Percentiles rank a stretch among this genome's conserved stretches.
Conservation (phyloP, 1,139 yeast genomes). For the Diutina rugosa region DNA sequence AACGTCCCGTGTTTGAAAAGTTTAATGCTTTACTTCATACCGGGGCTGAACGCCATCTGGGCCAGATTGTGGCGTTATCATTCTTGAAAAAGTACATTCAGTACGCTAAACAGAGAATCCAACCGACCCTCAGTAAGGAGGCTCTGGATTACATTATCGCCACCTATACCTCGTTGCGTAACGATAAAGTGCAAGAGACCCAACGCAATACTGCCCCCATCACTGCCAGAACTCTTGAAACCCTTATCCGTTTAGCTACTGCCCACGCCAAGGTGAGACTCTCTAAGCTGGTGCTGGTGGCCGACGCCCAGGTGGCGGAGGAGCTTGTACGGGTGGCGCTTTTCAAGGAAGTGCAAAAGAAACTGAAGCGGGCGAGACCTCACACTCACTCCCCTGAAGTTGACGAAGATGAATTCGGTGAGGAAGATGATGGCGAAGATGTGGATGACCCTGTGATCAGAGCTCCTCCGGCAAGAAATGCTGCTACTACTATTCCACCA, state of each 20-base stretch:
- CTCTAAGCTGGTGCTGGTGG: slow-evolving; percentile 57
- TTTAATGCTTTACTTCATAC: slow-evolving; percentile 76
- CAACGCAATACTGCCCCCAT: slow-evolving; percentile 86
- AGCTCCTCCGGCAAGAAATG: slow-evolving; percentile 9
- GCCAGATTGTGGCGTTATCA: slow-evolving; percentile 55
- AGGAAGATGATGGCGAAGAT: slow-evolving; percentile 7
- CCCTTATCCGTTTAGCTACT: slow-evolving; percentile 86
- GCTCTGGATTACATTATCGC: slow-evolving; percentile 78
- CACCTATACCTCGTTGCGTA: slow-evolving; percentile 72
- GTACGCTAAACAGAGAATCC: slow-evolving; percentile 81
- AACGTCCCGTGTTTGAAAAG: slow-evolving; percentile 62
- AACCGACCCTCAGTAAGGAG: slow-evolving; percentile 65
- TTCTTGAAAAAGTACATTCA: slow-evolving; percentile 88
- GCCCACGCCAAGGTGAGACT: slow-evolving; percentile 95
- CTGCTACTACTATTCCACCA: neutral
- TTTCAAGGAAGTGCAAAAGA: slow-evolving; percentile 57
- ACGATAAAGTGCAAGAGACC: slow-evolving; percentile 51
- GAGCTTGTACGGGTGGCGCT: slow-evolving; percentile 75
- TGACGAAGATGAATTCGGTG: slow-evolving; percentile 8
- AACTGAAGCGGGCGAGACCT: slow-evolving; percentile 20
- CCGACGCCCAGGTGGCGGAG: slow-evolving; percentile 83
- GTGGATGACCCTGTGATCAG: slow-evolving; percentile 4
- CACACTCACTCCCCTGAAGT: slow-evolving; percentile 10
- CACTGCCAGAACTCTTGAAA: slow-evolving; percentile 95
- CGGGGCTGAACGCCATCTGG: slow-evolving; percentile 36